phyloP scores from a whole-genome alignment of 1,284 basidiomycete genomes.

The Hemileia vastatrix region DNA sequence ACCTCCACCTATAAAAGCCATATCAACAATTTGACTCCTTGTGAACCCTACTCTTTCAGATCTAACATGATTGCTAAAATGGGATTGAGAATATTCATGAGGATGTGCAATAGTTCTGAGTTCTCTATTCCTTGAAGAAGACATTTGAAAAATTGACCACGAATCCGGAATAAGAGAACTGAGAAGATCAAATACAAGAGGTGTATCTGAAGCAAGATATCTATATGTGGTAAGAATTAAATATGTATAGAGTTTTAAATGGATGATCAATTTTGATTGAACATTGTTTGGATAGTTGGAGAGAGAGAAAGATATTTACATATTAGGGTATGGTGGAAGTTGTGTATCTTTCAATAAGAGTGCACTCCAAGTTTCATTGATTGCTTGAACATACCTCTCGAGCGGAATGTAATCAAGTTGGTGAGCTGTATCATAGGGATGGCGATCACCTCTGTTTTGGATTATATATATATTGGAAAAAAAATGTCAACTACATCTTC shows the following conservation, averaged over 20 bases:
- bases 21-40: slow-evolving; percentile 16
- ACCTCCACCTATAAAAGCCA: slow-evolving; percentile 15
- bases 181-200: slow-evolving; percentile 4
- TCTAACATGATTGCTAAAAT: slow-evolving; percentile 12
- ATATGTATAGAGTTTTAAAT: not conserved
- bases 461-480: no score
- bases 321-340: slow-evolving; percentile 16
- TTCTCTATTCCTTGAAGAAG: not conserved
- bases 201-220: slow-evolving; percentile 20
- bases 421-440: slow-evolving; percentile 15
- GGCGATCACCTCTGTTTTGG: slow-evolving; percentile 14
- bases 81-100: slow-evolving; percentile 20
- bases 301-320: not conserved
- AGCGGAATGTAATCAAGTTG: slow-evolving; percentile 20
- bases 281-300: not conserved
- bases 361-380: slow-evolving; percentile 19
- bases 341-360: not conserved
- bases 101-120: slow-evolving; percentile 12
- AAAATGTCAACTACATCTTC: not conserved
- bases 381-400: slow-evolving; percentile 8
- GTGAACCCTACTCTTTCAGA: slow-evolving; percentile 13
- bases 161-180: not conserved
- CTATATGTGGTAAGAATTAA: not conserved
- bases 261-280: not conserved
- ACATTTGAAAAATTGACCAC: slow-evolving; percentile 20